Percentiles rank a stretch among this genome's conserved stretches.
Evolutionary conservation across 2,329 filamentous ascomycete genomes (phyloP).

Genomic region (Diplodia intermedia): DNA sequence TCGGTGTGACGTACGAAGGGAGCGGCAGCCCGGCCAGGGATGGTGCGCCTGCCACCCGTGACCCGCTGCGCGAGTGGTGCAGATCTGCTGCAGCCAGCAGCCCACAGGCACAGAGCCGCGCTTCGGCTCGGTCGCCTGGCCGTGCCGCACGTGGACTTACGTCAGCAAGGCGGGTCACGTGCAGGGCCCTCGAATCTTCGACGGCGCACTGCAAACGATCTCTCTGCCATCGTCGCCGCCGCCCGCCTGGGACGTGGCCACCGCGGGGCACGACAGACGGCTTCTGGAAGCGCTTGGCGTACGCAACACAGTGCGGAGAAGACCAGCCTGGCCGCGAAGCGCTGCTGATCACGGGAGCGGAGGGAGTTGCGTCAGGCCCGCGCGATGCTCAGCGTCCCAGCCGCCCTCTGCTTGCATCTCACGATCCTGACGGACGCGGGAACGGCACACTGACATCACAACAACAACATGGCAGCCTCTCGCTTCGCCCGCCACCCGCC

Average conservation of each 20-base stretch:
- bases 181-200: constrained; percentile 3
- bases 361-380: constrained; percentile 2
- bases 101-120: constrained; percentile 13
- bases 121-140: neutral
- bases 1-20: constrained; percentile 27
- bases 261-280: neutral
- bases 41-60: neutral
- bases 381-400: constrained; percentile 2
- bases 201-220: constrained; percentile 4
- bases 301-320: constrained; percentile 19
- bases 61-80: neutral
- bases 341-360: constrained; percentile 18
- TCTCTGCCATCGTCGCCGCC: constrained; percentile 11
- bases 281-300: constrained; percentile 28
- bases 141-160: neutral
- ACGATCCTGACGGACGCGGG: neutral
- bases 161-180: neutral
- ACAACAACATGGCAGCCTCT: neutral
- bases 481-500: neutral
- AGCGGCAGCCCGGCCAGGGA: constrained; percentile 16
- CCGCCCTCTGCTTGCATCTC: neutral
- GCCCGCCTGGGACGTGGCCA: constrained; percentile 6
- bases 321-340: neutral
- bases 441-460: constrained; percentile 11
- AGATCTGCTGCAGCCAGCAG: neutral